Percentiles rank a stretch among this genome's conserved stretches.
Evolutionary conservation across 2,329 filamentous ascomycete species (phyloP).

Genomic region (Aspergillus ochraceoroseus): DNA sequence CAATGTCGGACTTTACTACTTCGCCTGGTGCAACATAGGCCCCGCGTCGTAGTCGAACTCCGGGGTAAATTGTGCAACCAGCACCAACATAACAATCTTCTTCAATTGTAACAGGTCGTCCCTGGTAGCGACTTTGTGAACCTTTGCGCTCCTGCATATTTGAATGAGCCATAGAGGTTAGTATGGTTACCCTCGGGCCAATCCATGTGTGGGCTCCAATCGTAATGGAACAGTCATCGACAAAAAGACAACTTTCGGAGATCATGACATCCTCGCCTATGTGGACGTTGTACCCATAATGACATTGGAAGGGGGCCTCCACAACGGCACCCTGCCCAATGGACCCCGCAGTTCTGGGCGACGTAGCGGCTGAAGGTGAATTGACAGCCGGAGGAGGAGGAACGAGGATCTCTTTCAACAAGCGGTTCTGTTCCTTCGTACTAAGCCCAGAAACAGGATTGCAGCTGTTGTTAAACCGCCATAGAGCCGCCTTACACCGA

Average conservation of each 20-base stretch:
- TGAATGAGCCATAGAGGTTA: slow-evolving; percentile 66
- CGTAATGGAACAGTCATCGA: slow-evolving; percentile 76
- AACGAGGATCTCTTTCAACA: slow-evolving; percentile 39
- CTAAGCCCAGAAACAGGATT: slow-evolving; percentile 70
- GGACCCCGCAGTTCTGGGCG: slow-evolving; percentile 51
- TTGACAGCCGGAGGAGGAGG: slow-evolving; percentile 28
- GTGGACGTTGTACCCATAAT: slow-evolving; percentile 91
- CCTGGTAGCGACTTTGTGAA: slow-evolving; percentile 65
- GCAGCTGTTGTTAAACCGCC: slow-evolving; percentile 78
- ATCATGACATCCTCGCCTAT: slow-evolving; percentile 83
- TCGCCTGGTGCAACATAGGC: slow-evolving; percentile 45
- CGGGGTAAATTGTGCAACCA: slow-evolving; percentile 54
- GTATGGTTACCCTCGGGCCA: slow-evolving; percentile 81
- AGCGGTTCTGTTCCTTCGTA: slow-evolving; percentile 40
- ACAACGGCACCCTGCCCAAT: slow-evolving; percentile 73
- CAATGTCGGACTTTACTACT: slow-evolving; percentile 42
- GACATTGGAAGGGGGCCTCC: slow-evolving; percentile 83
- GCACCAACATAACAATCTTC: slow-evolving; percentile 64
- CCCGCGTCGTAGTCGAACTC: slow-evolving; percentile 41
- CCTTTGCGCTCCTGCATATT: slow-evolving; percentile 71
- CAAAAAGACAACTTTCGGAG: slow-evolving; percentile 74
- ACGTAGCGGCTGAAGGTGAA: slow-evolving; percentile 53
- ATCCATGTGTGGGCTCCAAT: slow-evolving; percentile 68
- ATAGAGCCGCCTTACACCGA: slow-evolving; percentile 73
- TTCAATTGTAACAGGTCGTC: slow-evolving; percentile 69